phyloP scores from a whole-genome alignment of 192 early-diverging fungal genomes.

The Entomortierella beljakovae region DNA sequence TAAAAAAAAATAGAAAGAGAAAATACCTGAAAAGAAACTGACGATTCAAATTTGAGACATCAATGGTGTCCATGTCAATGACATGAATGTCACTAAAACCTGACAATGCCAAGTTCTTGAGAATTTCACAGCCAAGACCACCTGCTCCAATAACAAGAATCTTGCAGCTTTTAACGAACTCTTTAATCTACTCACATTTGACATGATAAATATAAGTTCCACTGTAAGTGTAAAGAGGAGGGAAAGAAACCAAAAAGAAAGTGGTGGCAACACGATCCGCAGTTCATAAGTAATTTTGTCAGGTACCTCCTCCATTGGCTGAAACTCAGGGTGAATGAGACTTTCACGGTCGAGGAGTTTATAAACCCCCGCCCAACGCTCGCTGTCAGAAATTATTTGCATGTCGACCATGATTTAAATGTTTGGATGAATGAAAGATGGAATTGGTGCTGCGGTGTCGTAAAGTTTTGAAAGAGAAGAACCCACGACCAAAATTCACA shows the following conservation, averaged over 20 bases:
- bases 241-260: not conserved
- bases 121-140: conserved; percentile 86
- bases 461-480: not conserved
- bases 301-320: conserved; percentile 36
- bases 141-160: conserved; percentile 88
- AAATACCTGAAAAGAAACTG: conserved; percentile 83
- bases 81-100: conserved; percentile 86
- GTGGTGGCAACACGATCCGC: not conserved
- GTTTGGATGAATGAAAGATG: not conserved
- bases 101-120: conserved; percentile 84
- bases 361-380: conserved; percentile 49
- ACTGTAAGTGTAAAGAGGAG: too few relatives aligned
- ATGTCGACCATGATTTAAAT: conserved; percentile 27
- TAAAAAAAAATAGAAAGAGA: not conserved
- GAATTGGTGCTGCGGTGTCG: not conserved
- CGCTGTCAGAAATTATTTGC: conserved; percentile 19
- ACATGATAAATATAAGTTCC: not conserved
- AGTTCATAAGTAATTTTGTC: not conserved
- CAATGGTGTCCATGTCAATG: conserved; percentile 93
- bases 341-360: conserved; percentile 46
- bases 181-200: conserved; percentile 33
- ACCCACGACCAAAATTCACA: not conserved
- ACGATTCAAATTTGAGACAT: conserved; percentile 85
- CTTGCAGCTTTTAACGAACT: conserved; percentile 63
- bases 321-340: conserved; percentile 48